These are phyloP conservation scores for Zygosaccharomyces pseudobailii DNA, from an alignment of 1,139 yeast species.

Conservation along the genomic window DNA sequence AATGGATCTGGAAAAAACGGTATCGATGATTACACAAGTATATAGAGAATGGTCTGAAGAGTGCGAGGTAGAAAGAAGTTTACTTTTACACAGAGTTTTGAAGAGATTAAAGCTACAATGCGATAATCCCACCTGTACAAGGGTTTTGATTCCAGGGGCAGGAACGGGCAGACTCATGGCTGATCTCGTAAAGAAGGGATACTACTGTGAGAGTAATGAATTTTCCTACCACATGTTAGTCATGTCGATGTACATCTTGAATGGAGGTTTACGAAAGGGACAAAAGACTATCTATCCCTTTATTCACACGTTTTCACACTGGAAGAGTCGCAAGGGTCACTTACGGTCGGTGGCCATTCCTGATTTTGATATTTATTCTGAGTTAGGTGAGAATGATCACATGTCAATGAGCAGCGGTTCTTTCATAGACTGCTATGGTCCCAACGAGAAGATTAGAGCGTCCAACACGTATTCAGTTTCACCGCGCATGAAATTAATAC, in stretches of 20 bases:
- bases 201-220: slow-evolving; percentile 80
- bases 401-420: slow-evolving; percentile 82
- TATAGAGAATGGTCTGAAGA: slow-evolving; percentile 74
- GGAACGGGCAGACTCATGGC: slow-evolving; percentile 78
- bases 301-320: slow-evolving; percentile 49
- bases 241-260: slow-evolving; percentile 60
- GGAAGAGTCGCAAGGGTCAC: slow-evolving; percentile 43
- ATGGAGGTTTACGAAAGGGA: slow-evolving; percentile 43
- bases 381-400: slow-evolving; percentile 46
- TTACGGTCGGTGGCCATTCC: slow-evolving; percentile 50
- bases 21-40: slow-evolving; percentile 58
- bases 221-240: slow-evolving; percentile 76
- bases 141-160: slow-evolving; percentile 73
- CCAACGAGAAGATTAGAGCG: slow-evolving; percentile 36
- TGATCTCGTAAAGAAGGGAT: slow-evolving; percentile 65
- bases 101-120: slow-evolving; percentile 48
- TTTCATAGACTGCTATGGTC: slow-evolving; percentile 71
- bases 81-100: slow-evolving; percentile 33
- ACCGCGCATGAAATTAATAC: slow-evolving; percentile 34
- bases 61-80: slow-evolving; percentile 50
- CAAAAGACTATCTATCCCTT: slow-evolving; percentile 49
- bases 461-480: slow-evolving; percentile 42
- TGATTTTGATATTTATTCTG: slow-evolving; percentile 43
- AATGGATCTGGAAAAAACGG: slow-evolving; percentile 56
- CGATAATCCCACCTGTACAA: slow-evolving; percentile 40